Percentiles rank a stretch among this genome's conserved stretches.
Conservation (phyloP, 345 rosid genomes). For the Melaleuca quinquenervia region DNA sequence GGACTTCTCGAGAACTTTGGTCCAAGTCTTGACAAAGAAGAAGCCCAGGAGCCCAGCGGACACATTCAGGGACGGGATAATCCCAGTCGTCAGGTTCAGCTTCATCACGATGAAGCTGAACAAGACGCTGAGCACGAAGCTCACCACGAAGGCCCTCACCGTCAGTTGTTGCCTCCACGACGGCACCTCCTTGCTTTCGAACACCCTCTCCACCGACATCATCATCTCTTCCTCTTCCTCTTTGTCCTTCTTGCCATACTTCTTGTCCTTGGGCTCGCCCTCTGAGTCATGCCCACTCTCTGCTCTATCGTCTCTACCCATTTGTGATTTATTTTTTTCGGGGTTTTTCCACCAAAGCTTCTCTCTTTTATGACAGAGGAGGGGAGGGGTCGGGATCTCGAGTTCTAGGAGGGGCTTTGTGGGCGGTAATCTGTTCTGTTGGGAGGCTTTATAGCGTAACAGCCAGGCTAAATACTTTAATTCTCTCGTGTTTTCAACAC, state of each 20-base stretch:
- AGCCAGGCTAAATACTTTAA: too few species aligned
- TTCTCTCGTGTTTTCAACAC: too few species aligned
- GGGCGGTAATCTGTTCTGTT: too few species aligned
- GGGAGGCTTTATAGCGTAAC: too few species aligned
- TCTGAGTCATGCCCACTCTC: neutral
- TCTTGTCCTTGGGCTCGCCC: neutral
- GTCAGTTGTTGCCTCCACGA: neutral
- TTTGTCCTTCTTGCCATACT: neutral
- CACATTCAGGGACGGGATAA: neutral
- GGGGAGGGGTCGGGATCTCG: neutral
- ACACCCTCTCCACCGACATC: neutral
- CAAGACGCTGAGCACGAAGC: neutral
- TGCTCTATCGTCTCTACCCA: neutral
- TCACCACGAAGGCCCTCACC: neutral
- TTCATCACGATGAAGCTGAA: slow-evolving; percentile 3
- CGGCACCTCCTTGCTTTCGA: neutral
- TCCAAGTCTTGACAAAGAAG: neutral
- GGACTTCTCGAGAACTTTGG: neutral
- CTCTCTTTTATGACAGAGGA: neutral
- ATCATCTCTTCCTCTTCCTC: neutral
- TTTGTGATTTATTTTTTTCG: neutral
- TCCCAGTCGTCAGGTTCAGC: slow-evolving; percentile 1
- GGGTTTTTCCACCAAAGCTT: neutral
- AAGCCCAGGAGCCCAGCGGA: neutral
- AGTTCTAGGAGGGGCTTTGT: neutral